phyloP scores from a whole-genome alignment of 805 yeast genomes.

The Zygosaccharomyces gambellarensis region DNA sequence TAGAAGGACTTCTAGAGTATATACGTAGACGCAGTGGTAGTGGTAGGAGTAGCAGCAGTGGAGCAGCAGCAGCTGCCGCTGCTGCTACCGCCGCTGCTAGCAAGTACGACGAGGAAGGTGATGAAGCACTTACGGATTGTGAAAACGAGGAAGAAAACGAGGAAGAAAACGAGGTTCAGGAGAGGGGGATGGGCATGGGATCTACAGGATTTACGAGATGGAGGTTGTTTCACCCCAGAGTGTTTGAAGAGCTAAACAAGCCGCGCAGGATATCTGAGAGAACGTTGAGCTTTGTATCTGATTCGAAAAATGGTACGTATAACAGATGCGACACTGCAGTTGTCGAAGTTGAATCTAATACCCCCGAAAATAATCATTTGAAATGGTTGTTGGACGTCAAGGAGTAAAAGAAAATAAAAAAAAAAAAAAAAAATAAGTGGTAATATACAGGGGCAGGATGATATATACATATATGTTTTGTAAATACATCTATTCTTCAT shows the following conservation, averaged over 20 bases:
- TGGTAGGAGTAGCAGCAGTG: background rate
- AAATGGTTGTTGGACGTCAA: slow-evolving; percentile 11
- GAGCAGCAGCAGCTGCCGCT: no score
- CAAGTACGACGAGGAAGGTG: slow-evolving; percentile 9
- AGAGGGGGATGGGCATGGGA: slow-evolving; percentile 8
- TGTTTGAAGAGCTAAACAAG: slow-evolving; percentile 17
- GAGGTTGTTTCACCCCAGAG: slow-evolving; percentile 12
- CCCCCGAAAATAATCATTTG: slow-evolving; percentile 21
- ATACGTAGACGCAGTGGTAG: slow-evolving; percentile 8
- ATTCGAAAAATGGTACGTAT: slow-evolving; percentile 27
- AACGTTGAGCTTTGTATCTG: slow-evolving; percentile 25
- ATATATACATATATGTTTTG: background rate
- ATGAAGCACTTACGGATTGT: slow-evolving; percentile 14
- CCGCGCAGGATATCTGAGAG: slow-evolving; percentile 28
- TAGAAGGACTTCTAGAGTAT: slow-evolving; percentile 14
- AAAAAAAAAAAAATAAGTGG: background rate
- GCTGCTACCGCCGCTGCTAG: slow-evolving; percentile 2
- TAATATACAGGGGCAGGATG: background rate
- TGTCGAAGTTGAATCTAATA: slow-evolving; percentile 23
- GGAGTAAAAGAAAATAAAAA: background rate
- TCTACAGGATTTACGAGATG: background rate
- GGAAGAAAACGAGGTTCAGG: slow-evolving; percentile 1
- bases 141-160: slow-evolving; percentile 8
- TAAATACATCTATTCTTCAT: slow-evolving; percentile 25
- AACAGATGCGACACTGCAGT: slow-evolving; percentile 16